Base-by-base conservation (phyloP, 306 rosid genomes). In the Corylus heterophylla region DNA sequence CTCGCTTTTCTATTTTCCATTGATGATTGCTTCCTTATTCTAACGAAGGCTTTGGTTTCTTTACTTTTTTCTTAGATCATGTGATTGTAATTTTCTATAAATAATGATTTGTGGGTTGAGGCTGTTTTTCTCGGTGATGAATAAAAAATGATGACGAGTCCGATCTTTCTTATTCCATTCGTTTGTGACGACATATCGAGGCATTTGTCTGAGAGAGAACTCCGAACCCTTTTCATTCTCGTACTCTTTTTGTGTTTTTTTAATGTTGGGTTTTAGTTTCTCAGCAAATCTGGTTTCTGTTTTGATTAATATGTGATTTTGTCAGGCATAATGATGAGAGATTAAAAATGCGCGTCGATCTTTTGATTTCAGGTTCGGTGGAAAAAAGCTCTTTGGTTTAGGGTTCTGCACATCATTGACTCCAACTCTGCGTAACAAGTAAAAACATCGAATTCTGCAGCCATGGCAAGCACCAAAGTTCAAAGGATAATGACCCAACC, bases 151-250 rank as follows among this genome's bases (percentile, higher is more conserved):
- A 92, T 92, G 97, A 92, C 97, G 97, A 92, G 97, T 90, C 97
- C 79, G 92, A 92, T 87, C 12, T 42, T 7, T 42, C 45, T 63
- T 63, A 27, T 80, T 89, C 93, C 97, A 92, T 92, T 86, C 87
- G 72, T 62, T 69, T 72, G 79, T 92, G 94, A 90, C 85, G 97
- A 92, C 94, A 81, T 85, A 79, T 47, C 92, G 97, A 92, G 97
- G 97, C 97, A 90, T 92, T 92, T 92, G 97, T 92, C 93, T 92
- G 94, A 92, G 97, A 88, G 92, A 77, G 59, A 44, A 25, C 85
- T 73, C 61, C 78, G 74, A 35, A 14, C 12, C 27, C 61, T 4
- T 44, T 22, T 42, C 16, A 44, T 17, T 13, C 17, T 7, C 0
- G 12, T 7, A 0, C 42, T 1, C 1, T 8, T 22, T 27, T 69